Evolutionary conservation across 192 early-diverging fungal genomes (phyloP), one percentile per base, ranked within the genome.

Genomic region (Entomortierella beljakovae): DNA sequence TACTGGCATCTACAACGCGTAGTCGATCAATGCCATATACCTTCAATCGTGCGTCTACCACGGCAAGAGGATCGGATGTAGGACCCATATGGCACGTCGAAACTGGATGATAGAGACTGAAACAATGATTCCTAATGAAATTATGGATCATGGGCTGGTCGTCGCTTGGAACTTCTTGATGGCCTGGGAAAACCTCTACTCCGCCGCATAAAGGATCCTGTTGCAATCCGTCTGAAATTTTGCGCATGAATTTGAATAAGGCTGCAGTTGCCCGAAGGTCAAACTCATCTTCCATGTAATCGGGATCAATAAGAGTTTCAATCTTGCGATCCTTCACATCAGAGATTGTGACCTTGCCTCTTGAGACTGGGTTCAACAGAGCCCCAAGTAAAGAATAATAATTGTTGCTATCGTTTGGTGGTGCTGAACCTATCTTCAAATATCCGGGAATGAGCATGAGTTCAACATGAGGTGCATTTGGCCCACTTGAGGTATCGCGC

Each of bases 51-150:
- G 57, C 46, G 23, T 81, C 71, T 10, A 81, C 80, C 0, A 72
- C 70, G 7, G 80, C 66, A 53, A 74, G n/a, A 0, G 65, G 70
- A 38, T 81, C 80, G 2, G 65, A 64, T 1, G 60, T 10, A 6
- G 70, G 70, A 3, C 71, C 80, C 80, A 81, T 81, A n/a, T 31
- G 50, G 37, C 70, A 68, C 1, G 71, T 81, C 10, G 55, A 53
- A 1, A 61, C 70, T 11, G 80, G 70, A 26, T 81, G 80, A 42
- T 72, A 81, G 56, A 50, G 59, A 18, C 38, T 29, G 1, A 65
- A 48, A 11, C 64, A 53, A 20, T 68, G 35, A 18, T 46, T 23
- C 48, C 64, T 68, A 52, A 68, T 48, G 58, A 63, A 68, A 1
- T 68, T 61, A 23, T 68, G 73, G 29, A 77, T 2, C 57, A 54